Evolutionary conservation across 805 yeast genomes (phyloP), one percentile per base, ranked within the genome.

Genomic region (Wickerhamomyces sydowiorum): DNA sequence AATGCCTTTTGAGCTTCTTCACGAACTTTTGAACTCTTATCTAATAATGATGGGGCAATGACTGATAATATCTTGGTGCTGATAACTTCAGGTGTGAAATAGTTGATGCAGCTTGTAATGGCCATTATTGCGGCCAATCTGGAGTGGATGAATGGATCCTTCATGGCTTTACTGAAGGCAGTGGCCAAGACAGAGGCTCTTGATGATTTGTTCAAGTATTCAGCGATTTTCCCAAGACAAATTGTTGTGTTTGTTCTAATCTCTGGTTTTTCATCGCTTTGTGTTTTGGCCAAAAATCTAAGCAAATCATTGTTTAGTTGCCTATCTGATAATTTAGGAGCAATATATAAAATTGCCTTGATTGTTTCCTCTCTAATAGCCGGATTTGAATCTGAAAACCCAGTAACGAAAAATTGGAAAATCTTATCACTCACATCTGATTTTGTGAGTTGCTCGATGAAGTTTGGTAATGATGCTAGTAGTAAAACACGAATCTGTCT

Each of bases 261-360:
- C 10, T 84, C 83, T 2, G 91, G 82, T 38, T 76, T 78, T 5
- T 78, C 78, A 57, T 88, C 96, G 60, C 72, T 75, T 57, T 87
- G 96, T 9, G 88, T 72, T 52, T 81, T 86, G 0, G 98, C 98
- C 41, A 91, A 66, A 41, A 78, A 73, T 49, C 95, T 74, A 41
- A 91, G 65, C 19, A 91, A 65, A 38, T 93, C 98, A 54, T 89
- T 89, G 59, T 91, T 91, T 38, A 90, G 67, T 58, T 86, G 95
- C 42, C 96, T 74, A 30, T 80, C 86, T 0, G 86, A 74, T 2
- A 91, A 72, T 52, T 78, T 78, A 18, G 79, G 76, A 1, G 81
- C 77, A 22, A 90, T 64, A 8, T 57, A 56, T 4, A 78, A 66
- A 2, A 80, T 75, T 3, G 88, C 76, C 38, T 81, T 82, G 30